Conservation (phyloP, 1,284 basidiomycete genomes). For the Papiliotrema laurentii region DNA sequence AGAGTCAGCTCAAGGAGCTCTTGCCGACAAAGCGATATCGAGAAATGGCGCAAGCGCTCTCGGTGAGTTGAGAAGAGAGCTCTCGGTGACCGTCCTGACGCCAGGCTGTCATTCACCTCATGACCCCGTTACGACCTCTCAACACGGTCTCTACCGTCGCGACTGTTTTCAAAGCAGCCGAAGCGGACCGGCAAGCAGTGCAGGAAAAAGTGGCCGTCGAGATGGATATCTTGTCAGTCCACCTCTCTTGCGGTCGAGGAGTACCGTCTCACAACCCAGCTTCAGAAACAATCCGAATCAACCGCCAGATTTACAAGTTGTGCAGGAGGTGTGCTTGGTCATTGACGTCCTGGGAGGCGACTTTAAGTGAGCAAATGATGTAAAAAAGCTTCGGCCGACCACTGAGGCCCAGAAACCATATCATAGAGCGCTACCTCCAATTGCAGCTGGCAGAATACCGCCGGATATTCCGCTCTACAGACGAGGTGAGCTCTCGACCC, state of each 20-base stretch:
- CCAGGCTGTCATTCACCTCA: constrained; percentile 82
- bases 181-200: constrained; percentile 71
- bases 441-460: constrained; percentile 94
- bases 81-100: background rate
- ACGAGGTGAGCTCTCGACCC: constrained; percentile 57
- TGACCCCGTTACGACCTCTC: constrained; percentile 69
- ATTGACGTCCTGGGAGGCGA: constrained; percentile 82
- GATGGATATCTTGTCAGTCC: constrained; percentile 79
- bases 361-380: constrained; percentile 43
- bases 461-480: constrained; percentile 84
- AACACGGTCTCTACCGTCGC: constrained; percentile 69
- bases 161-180: constrained; percentile 69
- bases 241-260: background rate
- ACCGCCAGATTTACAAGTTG: constrained; percentile 59
- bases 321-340: constrained; percentile 73
- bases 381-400: background rate
- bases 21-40: constrained; percentile 71
- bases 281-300: constrained; percentile 72
- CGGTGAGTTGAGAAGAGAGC: constrained; percentile 52
- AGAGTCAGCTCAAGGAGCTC: constrained; percentile 73
- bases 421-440: constrained; percentile 85
- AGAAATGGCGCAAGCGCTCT: constrained; percentile 76
- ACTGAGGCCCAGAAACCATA: constrained; percentile 51
- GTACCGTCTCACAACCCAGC: constrained; percentile 48
- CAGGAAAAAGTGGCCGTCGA: constrained; percentile 75